These are phyloP conservation scores for Hemileccinum impolitum DNA, from an alignment of 768 basidiomycete species.

Conservation along the genomic window DNA sequence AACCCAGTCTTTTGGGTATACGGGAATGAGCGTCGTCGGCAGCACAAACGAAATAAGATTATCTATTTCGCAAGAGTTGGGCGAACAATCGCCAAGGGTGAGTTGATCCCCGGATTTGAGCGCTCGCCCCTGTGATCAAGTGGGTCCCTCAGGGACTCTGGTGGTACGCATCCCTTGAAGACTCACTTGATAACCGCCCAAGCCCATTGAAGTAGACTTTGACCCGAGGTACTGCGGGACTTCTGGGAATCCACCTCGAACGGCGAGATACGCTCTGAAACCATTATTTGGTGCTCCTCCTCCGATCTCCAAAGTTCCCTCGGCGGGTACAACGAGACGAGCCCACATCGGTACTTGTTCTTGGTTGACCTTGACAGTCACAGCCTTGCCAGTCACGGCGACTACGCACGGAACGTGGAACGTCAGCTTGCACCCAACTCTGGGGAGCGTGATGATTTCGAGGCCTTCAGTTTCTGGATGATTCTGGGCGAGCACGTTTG, in stretches of 20 bases:
- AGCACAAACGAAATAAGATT: constrained; percentile 10
- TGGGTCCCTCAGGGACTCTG: constrained; percentile 8
- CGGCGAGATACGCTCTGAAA: constrained; percentile 51
- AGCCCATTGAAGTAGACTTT: constrained; percentile 61
- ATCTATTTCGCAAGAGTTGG: constrained; percentile 13
- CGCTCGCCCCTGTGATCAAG: constrained; percentile 42
- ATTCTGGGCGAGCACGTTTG: constrained; percentile 61
- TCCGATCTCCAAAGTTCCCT: constrained; percentile 41
- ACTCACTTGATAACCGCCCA: constrained; percentile 57
- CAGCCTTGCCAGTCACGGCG: constrained; percentile 52
- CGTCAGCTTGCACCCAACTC: constrained; percentile 41
- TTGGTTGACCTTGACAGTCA: constrained; percentile 42
- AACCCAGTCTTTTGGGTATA: constrained; percentile 47
- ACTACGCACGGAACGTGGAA: constrained; percentile 50
- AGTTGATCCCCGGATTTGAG: constrained; percentile 51
- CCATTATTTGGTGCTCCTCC: constrained; percentile 33
- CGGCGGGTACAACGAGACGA: constrained; percentile 42
- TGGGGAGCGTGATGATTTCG: constrained; percentile 49
- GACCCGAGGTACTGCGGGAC: constrained; percentile 57
- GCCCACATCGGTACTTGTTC: constrained; percentile 45
- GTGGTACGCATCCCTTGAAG: background rate
- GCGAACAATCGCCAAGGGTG: constrained; percentile 34
- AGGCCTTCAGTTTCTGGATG: constrained; percentile 46
- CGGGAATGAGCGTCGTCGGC: constrained; percentile 35
- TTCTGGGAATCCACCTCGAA: constrained; percentile 59